Evolutionary conservation across 1,284 basidiomycete genomes (phyloP), one percentile per base, ranked within the genome.

Genomic region (Cryptococcus maquisensis): DNA sequence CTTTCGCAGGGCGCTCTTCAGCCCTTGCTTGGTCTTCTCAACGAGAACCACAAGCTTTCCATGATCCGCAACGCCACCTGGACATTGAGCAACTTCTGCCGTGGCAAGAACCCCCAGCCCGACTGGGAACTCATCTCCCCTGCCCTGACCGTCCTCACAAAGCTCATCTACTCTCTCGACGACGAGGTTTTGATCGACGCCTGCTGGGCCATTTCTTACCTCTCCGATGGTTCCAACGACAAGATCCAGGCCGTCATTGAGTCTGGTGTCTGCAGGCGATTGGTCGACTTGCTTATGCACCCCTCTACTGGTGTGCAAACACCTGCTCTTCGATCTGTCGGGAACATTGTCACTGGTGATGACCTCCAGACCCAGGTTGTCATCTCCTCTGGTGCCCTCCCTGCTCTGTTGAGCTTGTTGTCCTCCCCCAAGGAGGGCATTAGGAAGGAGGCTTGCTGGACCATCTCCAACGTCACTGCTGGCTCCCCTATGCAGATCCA

Each of bases 191-290:
- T 99, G 68, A 99, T 98, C 73, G 96, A 99, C 75, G 96, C 96
- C 28, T 99, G 96, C 82, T 99, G 96, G 96, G 96, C 96, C 44
- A 96, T 99, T 76, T 98, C 94, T 26, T 99, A 99, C 79, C 86
- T 99, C 36, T 98, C 96, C 2, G 96, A 98, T 75, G 96, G 96
- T 42, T 92, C 94, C 48, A 98, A 97, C 74, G 96, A 99, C 79
- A 99, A 99, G 82, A 99, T 99, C 61, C 96, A 99, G 77, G 95
- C 95, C 39, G 96, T 98, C 60, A 98, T 99, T 68, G 96, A 98
- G 79, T 91, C 90, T 18, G 96, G 96, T 51, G 94, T 98, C 55
- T 96, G 93, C 80, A 86, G 96, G 75, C 86, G 96, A 68, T 85
- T 99, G 60, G 96, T 99, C 36, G 96, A 98, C 73, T 82, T 98